Evolutionary conservation across 164 flowering plant species (phyloP).

Genomic region (Brasenia schreberi): DNA sequence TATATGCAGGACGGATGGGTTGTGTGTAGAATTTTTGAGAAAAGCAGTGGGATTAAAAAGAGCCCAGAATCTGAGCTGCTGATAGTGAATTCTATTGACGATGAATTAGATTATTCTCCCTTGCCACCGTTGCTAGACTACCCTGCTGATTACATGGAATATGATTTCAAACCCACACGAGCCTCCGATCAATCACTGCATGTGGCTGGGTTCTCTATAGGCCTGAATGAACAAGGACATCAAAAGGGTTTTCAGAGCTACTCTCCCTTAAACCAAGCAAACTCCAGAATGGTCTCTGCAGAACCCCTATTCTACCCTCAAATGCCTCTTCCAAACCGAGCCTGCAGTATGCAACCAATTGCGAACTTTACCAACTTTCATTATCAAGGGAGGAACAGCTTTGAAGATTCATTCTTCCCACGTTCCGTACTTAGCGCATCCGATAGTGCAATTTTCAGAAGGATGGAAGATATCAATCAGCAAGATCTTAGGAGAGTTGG

Average conservation of each 20-base stretch:
- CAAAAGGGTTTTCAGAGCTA: not conserved
- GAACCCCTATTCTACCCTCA: conserved; percentile 11
- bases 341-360: not conserved
- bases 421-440: conserved; percentile 5
- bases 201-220: conserved; percentile 6
- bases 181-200: conserved; percentile 10
- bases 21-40: conserved; percentile 47
- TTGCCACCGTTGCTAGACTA: conserved; percentile 45
- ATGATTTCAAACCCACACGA: conserved; percentile 10
- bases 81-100: conserved; percentile 31
- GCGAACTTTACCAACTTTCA: not conserved
- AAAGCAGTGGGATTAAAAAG: conserved; percentile 30
- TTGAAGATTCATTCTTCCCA: conserved; percentile 8
- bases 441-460: conserved; percentile 14
- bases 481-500: not conserved
- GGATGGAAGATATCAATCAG: conserved; percentile 6
- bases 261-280: not conserved
- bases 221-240: conserved; percentile 1
- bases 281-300: not conserved
- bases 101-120: conserved; percentile 25
- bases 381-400: conserved; percentile 6
- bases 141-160: conserved; percentile 6
- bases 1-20: conserved; percentile 53
- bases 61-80: conserved; percentile 11
- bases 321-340: conserved; percentile 7